A percentile compares a stretch with the other conserved stretches of the same genome.
Evolutionary conservation across 768 basidiomycete species (phyloP).

Genomic region (Mycena indigotica): DNA sequence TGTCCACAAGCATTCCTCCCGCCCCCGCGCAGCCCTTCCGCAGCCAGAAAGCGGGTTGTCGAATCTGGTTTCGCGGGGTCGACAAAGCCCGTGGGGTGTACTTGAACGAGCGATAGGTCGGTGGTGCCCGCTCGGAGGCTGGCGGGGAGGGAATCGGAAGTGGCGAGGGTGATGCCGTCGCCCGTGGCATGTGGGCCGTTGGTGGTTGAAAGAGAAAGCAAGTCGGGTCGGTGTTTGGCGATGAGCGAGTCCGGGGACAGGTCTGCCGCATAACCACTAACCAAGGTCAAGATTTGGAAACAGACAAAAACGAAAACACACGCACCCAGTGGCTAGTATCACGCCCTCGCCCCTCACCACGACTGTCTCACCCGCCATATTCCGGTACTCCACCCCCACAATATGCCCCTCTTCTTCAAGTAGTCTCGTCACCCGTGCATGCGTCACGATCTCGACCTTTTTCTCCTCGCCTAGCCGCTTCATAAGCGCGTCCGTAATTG

Average conservation of each 20-base stretch:
- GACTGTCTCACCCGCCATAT: slow-evolving; percentile 9
- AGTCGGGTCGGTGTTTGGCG: slow-evolving; percentile 26
- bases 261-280: slow-evolving; percentile 31
- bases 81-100: slow-evolving; percentile 72
- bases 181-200: slow-evolving; percentile 33
- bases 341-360: slow-evolving; percentile 19
- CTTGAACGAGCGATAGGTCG: slow-evolving; percentile 31
- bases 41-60: slow-evolving; percentile 79
- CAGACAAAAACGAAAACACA: background rate
- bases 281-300: background rate
- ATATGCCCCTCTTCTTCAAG: slow-evolving; percentile 18
- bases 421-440: slow-evolving; percentile 25
- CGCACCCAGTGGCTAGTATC: slow-evolving; percentile 28
- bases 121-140: slow-evolving; percentile 11
- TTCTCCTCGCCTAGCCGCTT: slow-evolving; percentile 14
- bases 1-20: slow-evolving; percentile 73
- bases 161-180: slow-evolving; percentile 27
- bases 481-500: slow-evolving; percentile 29
- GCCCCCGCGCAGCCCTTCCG: slow-evolving; percentile 82
- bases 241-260: slow-evolving; percentile 24
- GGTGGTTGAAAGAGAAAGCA: slow-evolving; percentile 28
- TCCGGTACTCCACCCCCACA: slow-evolving; percentile 30
- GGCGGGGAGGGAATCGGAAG: slow-evolving; percentile 14
- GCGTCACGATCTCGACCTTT: slow-evolving; percentile 25
- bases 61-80: slow-evolving; percentile 73